Percentiles rank a stretch among this genome's conserved stretches.
These are phyloP conservation scores for Rugosomyces carneus DNA, from an alignment of 1,284 basidiomycete genomes.

Conservation along the genomic window DNA sequence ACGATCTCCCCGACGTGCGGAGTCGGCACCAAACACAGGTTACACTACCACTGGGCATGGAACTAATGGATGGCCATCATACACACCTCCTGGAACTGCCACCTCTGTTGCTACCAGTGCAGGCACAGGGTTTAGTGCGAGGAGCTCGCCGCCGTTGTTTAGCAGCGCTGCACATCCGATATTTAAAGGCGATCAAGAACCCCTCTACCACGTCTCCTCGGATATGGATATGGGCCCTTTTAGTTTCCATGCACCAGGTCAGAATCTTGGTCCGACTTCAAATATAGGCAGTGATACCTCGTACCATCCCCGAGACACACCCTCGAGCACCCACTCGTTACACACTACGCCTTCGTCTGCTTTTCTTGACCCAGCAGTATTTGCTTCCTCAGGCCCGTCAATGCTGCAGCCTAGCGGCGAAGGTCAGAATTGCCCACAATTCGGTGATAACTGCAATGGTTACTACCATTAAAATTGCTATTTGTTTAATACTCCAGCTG, in stretches of 20 bases:
- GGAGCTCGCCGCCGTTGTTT: conserved; percentile 38
- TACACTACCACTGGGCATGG: conserved; percentile 40
- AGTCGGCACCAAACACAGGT: conserved; percentile 44
- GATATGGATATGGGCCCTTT: conserved; percentile 39
- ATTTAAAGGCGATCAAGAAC: conserved; percentile 31
- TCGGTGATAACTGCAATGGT: conserved; percentile 30
- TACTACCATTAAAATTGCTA: conserved; percentile 27
- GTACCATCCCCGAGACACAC: conserved; percentile 18
- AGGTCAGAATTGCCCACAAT: conserved; percentile 28
- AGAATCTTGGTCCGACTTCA: conserved; percentile 23
- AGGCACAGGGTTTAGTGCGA: conserved; percentile 33
- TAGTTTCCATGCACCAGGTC: conserved; percentile 30
- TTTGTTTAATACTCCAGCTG: neutral
- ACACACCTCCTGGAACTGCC: conserved; percentile 51
- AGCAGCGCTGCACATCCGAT: conserved; percentile 19
- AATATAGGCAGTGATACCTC: conserved; percentile 10
- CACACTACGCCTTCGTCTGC: conserved; percentile 15
- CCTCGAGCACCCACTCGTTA: conserved; percentile 17
- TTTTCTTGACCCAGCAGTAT: conserved; percentile 25
- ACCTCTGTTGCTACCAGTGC: conserved; percentile 39
- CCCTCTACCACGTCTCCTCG: conserved; percentile 33
- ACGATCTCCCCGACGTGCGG: conserved; percentile 30
- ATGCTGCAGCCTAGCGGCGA: conserved; percentile 19
- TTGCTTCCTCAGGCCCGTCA: conserved; percentile 17
- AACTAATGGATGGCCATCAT: conserved; percentile 44